Conservation (phyloP, 2,329 filamentous ascomycete genomes). For the Penicillium sclerotigenum region DNA sequence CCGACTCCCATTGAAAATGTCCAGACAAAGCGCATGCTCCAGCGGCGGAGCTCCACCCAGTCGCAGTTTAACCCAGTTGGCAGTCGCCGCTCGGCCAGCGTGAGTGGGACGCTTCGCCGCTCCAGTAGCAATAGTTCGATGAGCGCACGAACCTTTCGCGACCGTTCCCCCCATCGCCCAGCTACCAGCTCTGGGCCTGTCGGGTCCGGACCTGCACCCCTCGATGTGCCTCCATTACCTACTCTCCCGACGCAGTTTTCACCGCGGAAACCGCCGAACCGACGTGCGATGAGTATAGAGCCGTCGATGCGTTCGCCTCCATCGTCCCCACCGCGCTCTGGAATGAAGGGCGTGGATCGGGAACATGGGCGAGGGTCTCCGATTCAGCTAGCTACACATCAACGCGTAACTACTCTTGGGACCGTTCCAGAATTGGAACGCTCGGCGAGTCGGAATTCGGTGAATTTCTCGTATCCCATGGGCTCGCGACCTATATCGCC, state of each 20-base stretch:
- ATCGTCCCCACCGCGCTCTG: conserved; percentile 39
- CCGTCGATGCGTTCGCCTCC: conserved; percentile 48
- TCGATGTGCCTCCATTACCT: conserved; percentile 68
- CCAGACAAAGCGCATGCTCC: conserved; percentile 79
- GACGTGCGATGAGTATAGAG: conserved; percentile 52
- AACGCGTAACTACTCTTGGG: conserved; percentile 23
- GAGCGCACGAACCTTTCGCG: conserved; percentile 83
- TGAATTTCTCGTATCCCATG: conserved; percentile 50
- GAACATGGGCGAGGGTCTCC: conserved; percentile 16
- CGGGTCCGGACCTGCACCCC: conserved; percentile 39
- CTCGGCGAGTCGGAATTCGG: conserved; percentile 42
- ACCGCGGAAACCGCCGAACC: conserved; percentile 31
- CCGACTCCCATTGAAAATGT: conserved; percentile 78
- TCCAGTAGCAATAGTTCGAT: conserved; percentile 74
- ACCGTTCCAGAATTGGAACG: conserved; percentile 39
- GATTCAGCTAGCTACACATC: conserved; percentile 16
- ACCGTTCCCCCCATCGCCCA: conserved; percentile 59
- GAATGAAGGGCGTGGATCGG: conserved; percentile 40
- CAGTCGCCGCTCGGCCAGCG: conserved; percentile 40
- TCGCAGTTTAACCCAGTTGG: conserved; percentile 57
- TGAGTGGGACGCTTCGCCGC: conserved; percentile 54
- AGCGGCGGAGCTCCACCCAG: conserved; percentile 69
- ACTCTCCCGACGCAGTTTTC: conserved; percentile 58
- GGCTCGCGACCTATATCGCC: conserved; percentile 43
- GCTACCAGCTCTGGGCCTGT: conserved; percentile 45